These are phyloP conservation scores for Obelidium mucronatum DNA, from an alignment of 192 early-diverging fungal genomes.

Conservation along the genomic window DNA sequence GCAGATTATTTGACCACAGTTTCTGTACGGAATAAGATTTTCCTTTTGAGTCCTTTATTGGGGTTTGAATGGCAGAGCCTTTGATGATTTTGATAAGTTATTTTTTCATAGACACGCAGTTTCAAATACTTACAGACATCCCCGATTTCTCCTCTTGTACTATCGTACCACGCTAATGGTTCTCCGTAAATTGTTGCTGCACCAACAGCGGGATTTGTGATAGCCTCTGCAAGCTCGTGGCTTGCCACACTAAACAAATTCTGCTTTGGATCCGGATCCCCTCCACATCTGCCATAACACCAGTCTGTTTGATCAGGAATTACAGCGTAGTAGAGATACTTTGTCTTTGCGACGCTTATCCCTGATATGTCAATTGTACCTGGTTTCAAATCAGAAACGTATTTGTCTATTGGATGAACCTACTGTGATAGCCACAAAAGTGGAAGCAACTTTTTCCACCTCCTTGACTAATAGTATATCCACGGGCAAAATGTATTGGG, in stretches of 20 bases:
- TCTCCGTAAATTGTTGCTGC: conserved; percentile 4
- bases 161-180: conserved; percentile 41
- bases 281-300: conserved; percentile 34
- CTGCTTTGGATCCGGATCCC: background rate
- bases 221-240: conserved; percentile 40
- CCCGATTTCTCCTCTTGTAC: conserved; percentile 32
- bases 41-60: background rate
- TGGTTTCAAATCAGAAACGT: background rate
- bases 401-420: background rate
- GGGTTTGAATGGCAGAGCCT: too few species aligned
- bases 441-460: background rate
- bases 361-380: background rate
- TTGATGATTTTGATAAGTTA: too few species aligned
- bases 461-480: background rate
- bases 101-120: background rate
- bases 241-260: conserved; percentile 30
- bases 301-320: conserved; percentile 38
- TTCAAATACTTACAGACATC: conserved; percentile 32
- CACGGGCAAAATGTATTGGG: conserved; percentile 26
- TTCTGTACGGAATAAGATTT: background rate
- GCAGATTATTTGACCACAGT: conserved; percentile 9
- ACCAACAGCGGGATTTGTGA: conserved; percentile 41
- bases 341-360: background rate
- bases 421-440: conserved; percentile 22
- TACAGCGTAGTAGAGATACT: conserved; percentile 39